These are phyloP conservation scores for Pachysolen tannophilus DNA, from an alignment of 805 yeast species.

Conservation along the genomic window DNA sequence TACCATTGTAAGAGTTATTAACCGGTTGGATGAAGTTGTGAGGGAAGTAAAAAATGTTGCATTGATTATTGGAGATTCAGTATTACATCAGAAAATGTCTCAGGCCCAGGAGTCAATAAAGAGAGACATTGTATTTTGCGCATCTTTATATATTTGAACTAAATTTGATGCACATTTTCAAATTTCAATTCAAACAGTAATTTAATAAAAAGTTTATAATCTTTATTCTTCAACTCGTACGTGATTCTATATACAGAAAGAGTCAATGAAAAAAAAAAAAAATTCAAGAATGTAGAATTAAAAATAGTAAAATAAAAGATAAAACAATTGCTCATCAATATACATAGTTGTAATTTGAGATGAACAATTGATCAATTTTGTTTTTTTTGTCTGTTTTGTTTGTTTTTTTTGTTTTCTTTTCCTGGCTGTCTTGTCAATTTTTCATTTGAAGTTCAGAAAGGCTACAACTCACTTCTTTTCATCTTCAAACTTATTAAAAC, in stretches of 20 bases:
- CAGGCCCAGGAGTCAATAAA: slow-evolving; percentile 92
- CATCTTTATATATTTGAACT: slow-evolving; percentile 71
- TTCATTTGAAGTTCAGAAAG: too few species aligned
- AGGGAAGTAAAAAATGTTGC: slow-evolving; percentile 93
- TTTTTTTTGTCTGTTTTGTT: too few species aligned
- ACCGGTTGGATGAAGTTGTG: slow-evolving; percentile 89
- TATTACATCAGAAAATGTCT: slow-evolving; percentile 81
- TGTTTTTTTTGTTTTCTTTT: too few species aligned
- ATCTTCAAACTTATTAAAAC: too few species aligned
- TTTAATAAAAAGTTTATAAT: background rate
- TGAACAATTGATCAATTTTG: too few species aligned
- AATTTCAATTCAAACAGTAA: background rate
- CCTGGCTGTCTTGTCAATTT: too few species aligned
- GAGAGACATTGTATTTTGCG: slow-evolving; percentile 96
- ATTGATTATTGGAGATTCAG: slow-evolving; percentile 86
- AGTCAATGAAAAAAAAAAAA: too few species aligned
- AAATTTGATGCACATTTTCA: slow-evolving; percentile 3
- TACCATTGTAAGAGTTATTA: slow-evolving; percentile 91
- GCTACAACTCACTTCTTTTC: too few species aligned
- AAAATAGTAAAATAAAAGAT: too few species aligned
- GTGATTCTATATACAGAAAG: background rate
- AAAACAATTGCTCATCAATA: too few species aligned
- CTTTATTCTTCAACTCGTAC: background rate
- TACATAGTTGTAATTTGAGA: too few species aligned
- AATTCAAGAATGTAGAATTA: too few species aligned